These are phyloP conservation scores for Gossypium trilobum DNA, from an alignment of 441 rosid species.

Conservation along the genomic window DNA sequence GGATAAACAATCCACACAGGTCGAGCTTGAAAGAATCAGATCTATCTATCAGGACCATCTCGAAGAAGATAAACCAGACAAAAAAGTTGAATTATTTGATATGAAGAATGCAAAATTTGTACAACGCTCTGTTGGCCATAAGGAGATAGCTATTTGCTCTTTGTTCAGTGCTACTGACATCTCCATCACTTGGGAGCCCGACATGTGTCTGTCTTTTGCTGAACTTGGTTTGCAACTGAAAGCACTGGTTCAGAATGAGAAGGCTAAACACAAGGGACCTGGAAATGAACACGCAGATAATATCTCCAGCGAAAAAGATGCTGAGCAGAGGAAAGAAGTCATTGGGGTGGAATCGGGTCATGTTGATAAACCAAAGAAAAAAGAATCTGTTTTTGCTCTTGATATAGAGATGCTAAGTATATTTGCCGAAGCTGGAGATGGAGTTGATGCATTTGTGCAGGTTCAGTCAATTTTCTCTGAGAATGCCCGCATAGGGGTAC, in stretches of 20 bases:
- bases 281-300: conserved; percentile 30
- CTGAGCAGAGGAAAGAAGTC: conserved; percentile 43
- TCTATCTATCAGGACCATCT: conserved; percentile 70
- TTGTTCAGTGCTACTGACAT: conserved; percentile 93
- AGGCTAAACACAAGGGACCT: conserved; percentile 46
- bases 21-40: conserved; percentile 86
- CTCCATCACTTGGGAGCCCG: conserved; percentile 88
- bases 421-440: conserved; percentile 91
- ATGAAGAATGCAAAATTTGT: conserved; percentile 87
- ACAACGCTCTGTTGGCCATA: conserved; percentile 78
- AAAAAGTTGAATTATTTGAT: conserved; percentile 62
- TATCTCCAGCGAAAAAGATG: conserved; percentile 33
- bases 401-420: conserved; percentile 77
- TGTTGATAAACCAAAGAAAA: conserved; percentile 62
- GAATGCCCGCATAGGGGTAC: conserved; percentile 92
- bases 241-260: conserved; percentile 50
- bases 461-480: conserved; percentile 97
- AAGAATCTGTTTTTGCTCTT: conserved; percentile 86
- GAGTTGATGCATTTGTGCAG: conserved; percentile 70
- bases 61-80: conserved; percentile 53
- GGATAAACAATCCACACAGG: conserved; percentile 80
- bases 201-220: conserved; percentile 62
- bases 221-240: conserved; percentile 72
- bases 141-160: conserved; percentile 80
- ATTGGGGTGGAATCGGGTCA: conserved; percentile 33